phyloP scores from a whole-genome alignment of 352 stramenopile genomes.

The Phytophthora pistaciae region DNA sequence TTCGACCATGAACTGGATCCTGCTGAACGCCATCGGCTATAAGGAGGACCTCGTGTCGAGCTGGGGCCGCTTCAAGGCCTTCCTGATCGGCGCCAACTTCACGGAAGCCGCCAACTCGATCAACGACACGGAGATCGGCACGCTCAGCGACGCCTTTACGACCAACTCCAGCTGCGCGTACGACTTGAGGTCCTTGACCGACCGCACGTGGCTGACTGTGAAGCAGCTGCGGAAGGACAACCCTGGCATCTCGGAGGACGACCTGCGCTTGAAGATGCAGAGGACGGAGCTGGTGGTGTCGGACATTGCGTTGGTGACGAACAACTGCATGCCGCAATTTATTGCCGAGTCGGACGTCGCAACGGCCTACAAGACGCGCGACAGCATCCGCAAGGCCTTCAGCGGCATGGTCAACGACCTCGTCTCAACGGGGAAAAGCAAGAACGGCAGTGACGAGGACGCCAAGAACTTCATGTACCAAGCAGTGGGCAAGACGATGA shows the following conservation, averaged over 20 bases:
- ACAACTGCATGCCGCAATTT: slow-evolving; percentile 56
- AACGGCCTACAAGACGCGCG: slow-evolving; percentile 49
- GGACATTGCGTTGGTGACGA: slow-evolving; percentile 57
- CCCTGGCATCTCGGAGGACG: slow-evolving; percentile 43
- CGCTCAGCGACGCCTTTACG: slow-evolving; percentile 46
- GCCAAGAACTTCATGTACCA: slow-evolving; percentile 48
- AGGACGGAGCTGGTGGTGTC: slow-evolving; percentile 56
- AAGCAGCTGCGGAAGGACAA: slow-evolving; percentile 46
- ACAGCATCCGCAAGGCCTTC: slow-evolving; percentile 63
- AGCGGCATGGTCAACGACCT: slow-evolving; percentile 66
- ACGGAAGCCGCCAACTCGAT: slow-evolving; percentile 40
- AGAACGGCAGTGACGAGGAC: slow-evolving; percentile 46
- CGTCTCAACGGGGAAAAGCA: slow-evolving; percentile 43
- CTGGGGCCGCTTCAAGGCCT: slow-evolving; percentile 42
- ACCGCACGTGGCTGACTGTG: slow-evolving; percentile 54
- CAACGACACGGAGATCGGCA: slow-evolving; percentile 38
- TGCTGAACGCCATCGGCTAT: slow-evolving; percentile 51
- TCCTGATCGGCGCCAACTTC: slow-evolving; percentile 38
- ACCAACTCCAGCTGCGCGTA: slow-evolving; percentile 49
- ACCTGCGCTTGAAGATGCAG: slow-evolving; percentile 52
- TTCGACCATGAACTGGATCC: slow-evolving; percentile 44
- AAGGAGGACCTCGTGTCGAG: slow-evolving; percentile 43
- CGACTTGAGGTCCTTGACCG: slow-evolving; percentile 49
- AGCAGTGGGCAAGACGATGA: slow-evolving; percentile 50
- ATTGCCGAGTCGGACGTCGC: slow-evolving; percentile 36